A percentile compares a stretch with the other conserved stretches of the same genome.
phyloP scores from a whole-genome alignment of 2,329 filamentous ascomycete species.

The Trichophyton mentagrophytes region DNA sequence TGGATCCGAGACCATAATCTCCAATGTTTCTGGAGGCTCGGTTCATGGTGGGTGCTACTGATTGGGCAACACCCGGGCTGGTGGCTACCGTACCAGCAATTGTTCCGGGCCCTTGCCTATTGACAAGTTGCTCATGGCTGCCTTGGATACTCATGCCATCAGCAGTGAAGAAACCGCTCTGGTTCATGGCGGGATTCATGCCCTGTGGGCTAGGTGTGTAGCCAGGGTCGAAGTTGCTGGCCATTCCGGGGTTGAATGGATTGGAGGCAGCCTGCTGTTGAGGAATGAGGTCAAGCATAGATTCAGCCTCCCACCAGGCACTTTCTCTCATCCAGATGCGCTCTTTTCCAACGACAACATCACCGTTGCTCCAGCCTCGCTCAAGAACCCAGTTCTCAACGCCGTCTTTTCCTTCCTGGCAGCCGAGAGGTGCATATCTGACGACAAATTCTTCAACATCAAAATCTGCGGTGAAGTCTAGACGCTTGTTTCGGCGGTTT shows the following conservation, averaged over 20 bases:
- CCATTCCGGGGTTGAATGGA: constrained; percentile 39
- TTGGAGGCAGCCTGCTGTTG: constrained; percentile 40
- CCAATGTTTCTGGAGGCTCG: constrained; percentile 51
- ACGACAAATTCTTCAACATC: constrained; percentile 83
- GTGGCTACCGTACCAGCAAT: constrained; percentile 32
- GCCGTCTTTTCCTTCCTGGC: constrained; percentile 77
- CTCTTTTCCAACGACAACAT: constrained; percentile 80
- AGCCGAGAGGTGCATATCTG: constrained; percentile 72
- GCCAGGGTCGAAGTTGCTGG: constrained; percentile 54
- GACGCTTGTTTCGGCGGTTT: constrained; percentile 75
- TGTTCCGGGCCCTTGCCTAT: constrained; percentile 37
- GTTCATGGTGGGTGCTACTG: constrained; percentile 40
- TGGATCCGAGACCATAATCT: constrained; percentile 78
- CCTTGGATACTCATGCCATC: constrained; percentile 50
- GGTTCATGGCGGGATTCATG: constrained; percentile 39
- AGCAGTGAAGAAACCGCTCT: constrained; percentile 56
- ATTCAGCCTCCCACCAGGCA: constrained; percentile 97
- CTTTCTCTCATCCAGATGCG: constrained; percentile 90
- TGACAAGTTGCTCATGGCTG: constrained; percentile 60
- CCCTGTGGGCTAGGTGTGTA: constrained; percentile 53
- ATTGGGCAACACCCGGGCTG: constrained; percentile 40
- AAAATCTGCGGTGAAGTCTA: constrained; percentile 95
- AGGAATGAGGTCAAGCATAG: constrained; percentile 80
- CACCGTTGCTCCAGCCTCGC: constrained; percentile 94
- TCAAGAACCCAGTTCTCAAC: constrained; percentile 91